A percentile compares a stretch with the other conserved stretches of the same genome.
Conservation (phyloP, 2,329 filamentous ascomycete species). For the Botrytis squamosa region DNA sequence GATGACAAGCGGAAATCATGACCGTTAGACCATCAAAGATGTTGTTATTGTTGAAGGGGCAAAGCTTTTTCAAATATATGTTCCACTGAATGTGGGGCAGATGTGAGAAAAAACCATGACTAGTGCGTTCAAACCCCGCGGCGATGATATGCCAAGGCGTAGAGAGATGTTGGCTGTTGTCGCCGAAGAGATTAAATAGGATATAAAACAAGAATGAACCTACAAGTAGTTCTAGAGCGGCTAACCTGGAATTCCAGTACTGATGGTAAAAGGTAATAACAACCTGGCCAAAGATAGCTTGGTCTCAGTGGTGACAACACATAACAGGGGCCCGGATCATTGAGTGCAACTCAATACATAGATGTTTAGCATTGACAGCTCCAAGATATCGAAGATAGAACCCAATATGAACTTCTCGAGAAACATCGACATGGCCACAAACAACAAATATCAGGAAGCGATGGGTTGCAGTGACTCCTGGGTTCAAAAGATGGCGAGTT, state of each 20-base stretch:
- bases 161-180: background rate
- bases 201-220: background rate
- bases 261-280: background rate
- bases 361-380: background rate
- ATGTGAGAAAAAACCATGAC: background rate
- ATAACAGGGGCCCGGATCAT: background rate
- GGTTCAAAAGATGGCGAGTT: background rate
- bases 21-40: slow-evolving; percentile 40
- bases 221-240: background rate
- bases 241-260: background rate
- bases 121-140: background rate
- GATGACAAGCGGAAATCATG: slow-evolving; percentile 42
- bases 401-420: background rate
- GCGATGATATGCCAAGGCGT: background rate
- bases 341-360: background rate
- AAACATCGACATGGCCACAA: background rate
- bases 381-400: background rate
- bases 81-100: background rate
- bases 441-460: background rate
- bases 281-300: background rate
- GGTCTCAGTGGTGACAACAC: background rate
- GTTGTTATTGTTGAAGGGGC: fast-evolving
- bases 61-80: fast-evolving
- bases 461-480: background rate
- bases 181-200: background rate